Evolutionary conservation across 768 basidiomycete genomes (phyloP).

Genomic region (Termitomyces sp.): DNA sequence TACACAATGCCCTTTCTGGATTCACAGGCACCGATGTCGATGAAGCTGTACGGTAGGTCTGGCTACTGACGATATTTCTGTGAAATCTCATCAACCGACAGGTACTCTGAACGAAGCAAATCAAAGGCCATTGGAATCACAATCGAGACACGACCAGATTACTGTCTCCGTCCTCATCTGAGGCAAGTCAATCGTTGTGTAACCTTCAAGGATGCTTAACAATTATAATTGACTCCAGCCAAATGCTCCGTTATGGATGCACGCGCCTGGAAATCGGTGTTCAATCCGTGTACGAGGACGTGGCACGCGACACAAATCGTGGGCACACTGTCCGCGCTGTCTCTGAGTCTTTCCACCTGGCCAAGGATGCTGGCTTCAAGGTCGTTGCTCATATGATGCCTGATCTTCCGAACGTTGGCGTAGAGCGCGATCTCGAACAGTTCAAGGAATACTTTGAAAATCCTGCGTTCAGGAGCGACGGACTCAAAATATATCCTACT

Average conservation of each 20-base stretch:
- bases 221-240: slow-evolving; percentile 40
- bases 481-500: slow-evolving; percentile 97
- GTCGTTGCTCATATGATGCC: slow-evolving; percentile 99
- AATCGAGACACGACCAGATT: slow-evolving; percentile 97
- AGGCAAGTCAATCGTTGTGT: slow-evolving; percentile 41
- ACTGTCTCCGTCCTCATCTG: slow-evolving; percentile 94
- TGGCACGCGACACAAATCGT: slow-evolving; percentile 97
- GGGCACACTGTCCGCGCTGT: slow-evolving; percentile 98
- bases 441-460: slow-evolving; percentile 99
- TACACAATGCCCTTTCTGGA: slow-evolving; percentile 95
- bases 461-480: slow-evolving; percentile 94
- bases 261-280: slow-evolving; percentile 98
- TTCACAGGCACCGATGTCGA: slow-evolving; percentile 92
- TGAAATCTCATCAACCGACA: slow-evolving; percentile 20
- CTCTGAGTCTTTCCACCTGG: slow-evolving; percentile 94
- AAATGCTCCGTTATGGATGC: slow-evolving; percentile 99
- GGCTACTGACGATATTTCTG: background rate
- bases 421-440: slow-evolving; percentile 96
- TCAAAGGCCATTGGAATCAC: slow-evolving; percentile 99
- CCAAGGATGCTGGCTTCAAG: slow-evolving; percentile 99
- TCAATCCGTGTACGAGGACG: slow-evolving; percentile 98
- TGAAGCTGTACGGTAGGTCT: slow-evolving; percentile 79
- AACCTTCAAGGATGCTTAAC: background rate
- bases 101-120: slow-evolving; percentile 95
- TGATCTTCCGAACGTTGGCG: slow-evolving; percentile 94